Conservation (phyloP, 805 yeast species). For the Candida wancherniae region DNA sequence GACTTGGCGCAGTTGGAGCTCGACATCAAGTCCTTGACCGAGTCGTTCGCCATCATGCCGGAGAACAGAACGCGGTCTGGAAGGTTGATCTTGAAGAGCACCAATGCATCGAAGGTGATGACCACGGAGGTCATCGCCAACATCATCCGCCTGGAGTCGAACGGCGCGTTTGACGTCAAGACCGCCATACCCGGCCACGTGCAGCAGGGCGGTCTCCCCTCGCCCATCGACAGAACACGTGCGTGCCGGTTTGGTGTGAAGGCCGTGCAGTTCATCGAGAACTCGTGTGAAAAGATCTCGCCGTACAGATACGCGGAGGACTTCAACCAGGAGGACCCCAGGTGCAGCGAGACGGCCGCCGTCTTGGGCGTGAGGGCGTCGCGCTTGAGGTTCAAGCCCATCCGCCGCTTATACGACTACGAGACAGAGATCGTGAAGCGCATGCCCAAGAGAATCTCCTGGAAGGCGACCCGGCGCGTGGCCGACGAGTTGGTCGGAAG, state of each 20-base stretch:
- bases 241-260: slow-evolving; percentile 69
- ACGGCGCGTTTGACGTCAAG: slow-evolving; percentile 67
- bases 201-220: slow-evolving; percentile 78
- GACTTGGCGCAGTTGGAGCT: slow-evolving; percentile 54
- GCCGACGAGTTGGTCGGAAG: slow-evolving; percentile 85
- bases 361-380: slow-evolving; percentile 82
- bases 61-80: slow-evolving; percentile 65
- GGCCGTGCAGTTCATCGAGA: slow-evolving; percentile 67
- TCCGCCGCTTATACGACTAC: slow-evolving; percentile 73
- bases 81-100: slow-evolving; percentile 62
- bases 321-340: slow-evolving; percentile 30
- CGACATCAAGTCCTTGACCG: slow-evolving; percentile 59
- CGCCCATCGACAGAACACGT: slow-evolving; percentile 71
- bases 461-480: slow-evolving; percentile 71
- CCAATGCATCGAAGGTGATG: slow-evolving; percentile 63
- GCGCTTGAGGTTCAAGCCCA: slow-evolving; percentile 67
- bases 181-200: slow-evolving; percentile 85
- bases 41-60: slow-evolving; percentile 53
- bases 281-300: slow-evolving; percentile 20
- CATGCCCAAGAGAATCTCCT: slow-evolving; percentile 84
- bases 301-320: slow-evolving; percentile 24
- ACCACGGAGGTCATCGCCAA: slow-evolving; percentile 67
- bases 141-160: slow-evolving; percentile 58
- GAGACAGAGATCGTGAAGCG: slow-evolving; percentile 80
- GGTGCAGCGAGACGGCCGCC: slow-evolving; percentile 54